Evolutionary conservation across 2,329 filamentous ascomycete genomes (phyloP), one percentile per base, ranked within the genome.

Genomic region (Onygena corvina): DNA sequence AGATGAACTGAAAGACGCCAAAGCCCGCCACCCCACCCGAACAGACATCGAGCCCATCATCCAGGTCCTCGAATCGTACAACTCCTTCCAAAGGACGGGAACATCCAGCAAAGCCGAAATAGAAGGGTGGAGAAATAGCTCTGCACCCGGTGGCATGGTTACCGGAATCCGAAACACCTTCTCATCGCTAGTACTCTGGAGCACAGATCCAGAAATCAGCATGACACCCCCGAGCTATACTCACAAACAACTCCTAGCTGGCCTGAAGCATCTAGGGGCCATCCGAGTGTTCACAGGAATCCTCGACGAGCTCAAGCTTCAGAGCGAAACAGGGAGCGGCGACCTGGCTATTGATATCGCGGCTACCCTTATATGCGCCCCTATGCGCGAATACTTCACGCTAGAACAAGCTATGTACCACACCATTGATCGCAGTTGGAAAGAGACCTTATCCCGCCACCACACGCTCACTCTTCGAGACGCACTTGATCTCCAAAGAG

Each of bases 171-270:
- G 71, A 30, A 69, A 66, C 48, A 72, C 70, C 0, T 67, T 79
- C 40, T 73, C 74, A 33, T 68, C 72, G 2, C 63, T 79, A 6
- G 66, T 74, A 0, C 63, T 71, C 6, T 81, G 77, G 77, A 72
- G 67, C 45, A 60, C 68, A 47, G 64, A 71, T 45, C 66, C 71
- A 1, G 67, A 69, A n/a, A 68, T 75, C 16, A 72, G 69, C 53
- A 71, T 74, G 48, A 70, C 71, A 1, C 75, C 76, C 4, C 73
- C 74, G 2, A 68, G 67, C 35, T 80, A 80, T 58, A 75, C 73
- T 0, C 75, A 76, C 54, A 70, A 70, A n/a, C 71, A 76, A 53
- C 57, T 81, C 12, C 64, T 73, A 5, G 58, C 61, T 1, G 66
- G 65, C 0, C 58, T 72, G 31, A 61, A 61, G 4, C 61, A 71